phyloP scores from a whole-genome alignment of 345 rosid genomes.

The Camelina neglecta region DNA sequence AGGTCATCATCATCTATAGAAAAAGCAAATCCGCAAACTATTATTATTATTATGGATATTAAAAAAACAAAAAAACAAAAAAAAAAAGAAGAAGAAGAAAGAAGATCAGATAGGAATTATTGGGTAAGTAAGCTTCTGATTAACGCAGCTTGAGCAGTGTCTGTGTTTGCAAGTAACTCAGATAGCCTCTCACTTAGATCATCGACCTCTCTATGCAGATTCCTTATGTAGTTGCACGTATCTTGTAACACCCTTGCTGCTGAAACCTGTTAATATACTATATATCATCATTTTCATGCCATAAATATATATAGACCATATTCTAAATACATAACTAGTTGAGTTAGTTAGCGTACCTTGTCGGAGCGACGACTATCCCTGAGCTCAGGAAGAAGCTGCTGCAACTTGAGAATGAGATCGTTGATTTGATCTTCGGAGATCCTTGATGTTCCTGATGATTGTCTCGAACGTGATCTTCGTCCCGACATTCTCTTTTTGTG shows the following conservation, averaged over 20 bases:
- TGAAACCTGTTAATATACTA: slow-evolving; percentile 54
- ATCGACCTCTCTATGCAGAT: slow-evolving; percentile 77
- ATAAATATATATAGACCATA: neutral
- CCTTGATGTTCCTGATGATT: slow-evolving; percentile 62
- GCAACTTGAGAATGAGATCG: slow-evolving; percentile 78
- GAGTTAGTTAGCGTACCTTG: slow-evolving; percentile 56
- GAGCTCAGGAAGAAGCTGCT: slow-evolving; percentile 85
- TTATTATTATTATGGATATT: slow-evolving; percentile 16
- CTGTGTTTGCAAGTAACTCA: slow-evolving; percentile 70
- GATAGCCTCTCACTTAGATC: slow-evolving; percentile 81
- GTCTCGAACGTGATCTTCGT: slow-evolving; percentile 86
- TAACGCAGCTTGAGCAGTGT: slow-evolving; percentile 77
- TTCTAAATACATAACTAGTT: neutral
- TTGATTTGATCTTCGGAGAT: slow-evolving; percentile 85
- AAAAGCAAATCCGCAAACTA: slow-evolving; percentile 22
- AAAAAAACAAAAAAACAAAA: neutral
- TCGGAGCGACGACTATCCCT: slow-evolving; percentile 63
- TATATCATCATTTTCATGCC: slow-evolving; percentile 14
- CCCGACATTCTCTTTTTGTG: slow-evolving; percentile 61
- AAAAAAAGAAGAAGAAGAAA: slow-evolving; percentile 13
- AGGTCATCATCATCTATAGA: slow-evolving; percentile 36
- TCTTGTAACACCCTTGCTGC: slow-evolving; percentile 76
- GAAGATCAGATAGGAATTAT: slow-evolving; percentile 29
- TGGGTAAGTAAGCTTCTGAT: slow-evolving; percentile 71
- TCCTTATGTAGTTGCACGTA: slow-evolving; percentile 84